phyloP scores from a whole-genome alignment of 352 stramenopile species.

The Globisporangium heterothallicum region DNA sequence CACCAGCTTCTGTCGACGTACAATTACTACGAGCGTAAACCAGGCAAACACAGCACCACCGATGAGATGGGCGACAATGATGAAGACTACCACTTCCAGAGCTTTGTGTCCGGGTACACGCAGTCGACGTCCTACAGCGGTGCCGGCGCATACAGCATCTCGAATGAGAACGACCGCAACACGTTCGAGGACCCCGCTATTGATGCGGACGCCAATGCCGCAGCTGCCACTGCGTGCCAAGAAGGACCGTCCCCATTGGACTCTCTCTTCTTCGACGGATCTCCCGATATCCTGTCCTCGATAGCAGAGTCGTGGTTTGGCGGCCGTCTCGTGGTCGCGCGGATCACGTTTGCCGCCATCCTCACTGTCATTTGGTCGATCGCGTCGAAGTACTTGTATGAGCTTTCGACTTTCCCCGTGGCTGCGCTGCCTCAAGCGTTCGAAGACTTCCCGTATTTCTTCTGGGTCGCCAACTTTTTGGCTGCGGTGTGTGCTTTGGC shows the following conservation, averaged over 20 bases:
- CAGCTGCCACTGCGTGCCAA: constrained; percentile 7
- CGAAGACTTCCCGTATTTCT: constrained; percentile 25
- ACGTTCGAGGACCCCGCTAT: constrained; percentile 26
- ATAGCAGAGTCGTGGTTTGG: constrained; percentile 21
- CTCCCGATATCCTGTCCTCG: constrained; percentile 18
- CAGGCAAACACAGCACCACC: constrained; percentile 12
- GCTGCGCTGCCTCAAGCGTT: constrained; percentile 22
- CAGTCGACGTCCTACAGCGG: constrained; percentile 25
- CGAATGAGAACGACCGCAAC: constrained; percentile 26
- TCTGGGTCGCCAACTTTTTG: constrained; percentile 32
- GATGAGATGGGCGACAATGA: constrained; percentile 14
- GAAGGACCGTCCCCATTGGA: constrained; percentile 15
- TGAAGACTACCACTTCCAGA: constrained; percentile 25
- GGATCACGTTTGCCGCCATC: constrained; percentile 14
- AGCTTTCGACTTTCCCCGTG: constrained; percentile 26
- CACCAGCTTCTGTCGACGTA: constrained; percentile 35
- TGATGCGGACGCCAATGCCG: constrained; percentile 10
- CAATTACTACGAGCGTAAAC: constrained; percentile 33
- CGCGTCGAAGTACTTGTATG: constrained; percentile 17
- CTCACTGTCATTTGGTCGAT: constrained; percentile 30
- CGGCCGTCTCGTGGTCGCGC: constrained; percentile 21
- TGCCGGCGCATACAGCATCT: constrained; percentile 13
- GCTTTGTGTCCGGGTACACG: constrained; percentile 24
- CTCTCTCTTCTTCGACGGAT: constrained; percentile 22
- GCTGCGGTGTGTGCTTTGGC: constrained; percentile 25